These are phyloP conservation scores for Russula sp. DNA, from an alignment of 768 basidiomycete species.

Conservation along the genomic window DNA sequence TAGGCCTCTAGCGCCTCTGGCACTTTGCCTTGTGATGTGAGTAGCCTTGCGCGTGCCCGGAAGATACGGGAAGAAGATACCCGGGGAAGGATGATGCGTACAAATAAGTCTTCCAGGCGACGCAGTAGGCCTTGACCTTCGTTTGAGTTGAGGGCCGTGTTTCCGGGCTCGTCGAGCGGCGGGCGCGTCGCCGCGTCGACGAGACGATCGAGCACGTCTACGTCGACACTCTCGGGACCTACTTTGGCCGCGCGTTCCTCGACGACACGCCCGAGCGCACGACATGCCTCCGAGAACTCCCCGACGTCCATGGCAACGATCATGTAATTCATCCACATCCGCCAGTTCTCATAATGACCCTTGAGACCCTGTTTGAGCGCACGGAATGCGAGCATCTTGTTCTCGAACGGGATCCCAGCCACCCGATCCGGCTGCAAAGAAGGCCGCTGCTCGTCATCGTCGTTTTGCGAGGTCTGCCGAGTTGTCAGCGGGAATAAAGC, in stretches of 20 bases:
- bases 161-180: constrained; percentile 32
- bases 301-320: constrained; percentile 89
- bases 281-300: constrained; percentile 80
- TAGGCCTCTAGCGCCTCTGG: constrained; percentile 74
- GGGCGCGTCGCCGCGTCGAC: constrained; percentile 78
- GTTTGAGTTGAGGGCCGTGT: constrained; percentile 40
- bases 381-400: constrained; percentile 85
- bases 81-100: constrained; percentile 71
- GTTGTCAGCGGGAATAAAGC: not conserved
- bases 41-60: constrained; percentile 73
- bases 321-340: constrained; percentile 99
- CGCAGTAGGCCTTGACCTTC: constrained; percentile 60
- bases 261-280: constrained; percentile 75
- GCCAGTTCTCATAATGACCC: constrained; percentile 84
- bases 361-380: constrained; percentile 88
- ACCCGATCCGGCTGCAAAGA: not conserved
- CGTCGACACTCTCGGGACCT: constrained; percentile 61
- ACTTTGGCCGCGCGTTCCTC: constrained; percentile 54
- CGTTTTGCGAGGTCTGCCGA: not conserved
- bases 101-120: constrained; percentile 67
- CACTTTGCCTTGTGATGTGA: constrained; percentile 66
- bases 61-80: constrained; percentile 75
- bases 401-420: constrained; percentile 47
- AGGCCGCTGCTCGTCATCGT: not conserved
- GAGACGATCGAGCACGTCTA: constrained; percentile 81